These are phyloP conservation scores for Jaenimonas drosophilae DNA, from an alignment of 208 protist genomes.

Conservation along the genomic window DNA sequence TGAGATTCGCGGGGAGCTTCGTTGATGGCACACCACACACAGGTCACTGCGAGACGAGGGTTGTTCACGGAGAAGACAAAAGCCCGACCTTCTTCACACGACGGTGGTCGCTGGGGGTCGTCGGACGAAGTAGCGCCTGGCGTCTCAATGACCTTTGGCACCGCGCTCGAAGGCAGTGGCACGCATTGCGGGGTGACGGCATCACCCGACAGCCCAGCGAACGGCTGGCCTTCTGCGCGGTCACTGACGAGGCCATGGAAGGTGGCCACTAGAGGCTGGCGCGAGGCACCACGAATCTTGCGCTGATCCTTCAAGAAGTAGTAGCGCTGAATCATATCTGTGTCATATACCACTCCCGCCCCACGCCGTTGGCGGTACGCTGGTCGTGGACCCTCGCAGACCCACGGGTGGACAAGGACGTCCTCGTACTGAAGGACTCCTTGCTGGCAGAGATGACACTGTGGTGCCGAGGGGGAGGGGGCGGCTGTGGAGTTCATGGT, in stretches of 20 bases:
- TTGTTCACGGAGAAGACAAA: slow-evolving; percentile 68
- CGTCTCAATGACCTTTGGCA: no score
- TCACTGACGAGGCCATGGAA: slow-evolving; percentile 33
- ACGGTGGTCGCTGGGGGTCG: slow-evolving; percentile 4
- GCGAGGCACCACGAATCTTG: slow-evolving; percentile 19
- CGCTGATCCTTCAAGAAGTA: slow-evolving; percentile 54
- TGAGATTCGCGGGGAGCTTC: slow-evolving; percentile 14
- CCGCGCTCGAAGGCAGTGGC: no score
- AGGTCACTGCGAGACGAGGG: slow-evolving; percentile 33
- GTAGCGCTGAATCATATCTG: slow-evolving; percentile 49
- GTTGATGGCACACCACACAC: slow-evolving; percentile 72
- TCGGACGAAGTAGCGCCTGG: no score
- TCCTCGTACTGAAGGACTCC: slow-evolving; percentile 32
- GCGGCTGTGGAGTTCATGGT: background rate
- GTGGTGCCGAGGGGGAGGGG: background rate
- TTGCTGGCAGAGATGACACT: slow-evolving; percentile 52
- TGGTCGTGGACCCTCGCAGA: slow-evolving; percentile 57
- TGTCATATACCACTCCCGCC: slow-evolving; percentile 25
- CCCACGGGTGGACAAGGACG: slow-evolving; percentile 59
- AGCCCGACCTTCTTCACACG: slow-evolving; percentile 51
- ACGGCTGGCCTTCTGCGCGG: no score
- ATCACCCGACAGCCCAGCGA: no score
- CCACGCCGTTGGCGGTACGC: slow-evolving; percentile 15
- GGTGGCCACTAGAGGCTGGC: slow-evolving; percentile 24
- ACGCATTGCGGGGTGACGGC: no score